A percentile compares a stretch with the other conserved stretches of the same genome.
phyloP scores from a whole-genome alignment of 371 early-diverging fungal genomes.

The Mortierella sp. region DNA sequence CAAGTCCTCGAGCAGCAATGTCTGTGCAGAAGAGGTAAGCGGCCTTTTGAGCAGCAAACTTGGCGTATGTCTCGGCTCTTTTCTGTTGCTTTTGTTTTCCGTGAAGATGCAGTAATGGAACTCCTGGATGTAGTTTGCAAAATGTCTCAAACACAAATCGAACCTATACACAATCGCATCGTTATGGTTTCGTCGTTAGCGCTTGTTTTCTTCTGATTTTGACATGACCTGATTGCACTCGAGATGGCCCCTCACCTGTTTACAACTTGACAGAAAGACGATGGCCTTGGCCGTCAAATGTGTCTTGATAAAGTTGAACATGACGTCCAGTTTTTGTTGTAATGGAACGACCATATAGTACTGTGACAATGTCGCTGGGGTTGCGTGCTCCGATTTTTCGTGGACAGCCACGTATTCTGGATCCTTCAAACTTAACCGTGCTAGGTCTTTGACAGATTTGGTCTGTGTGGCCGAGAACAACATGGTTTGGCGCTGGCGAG shows the following conservation, averaged over 20 bases:
- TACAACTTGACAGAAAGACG: slow-evolving; percentile 91
- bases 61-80: slow-evolving; percentile 90
- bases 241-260: slow-evolving; percentile 83
- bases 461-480: slow-evolving; percentile 98
- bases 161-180: no score
- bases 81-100: slow-evolving; percentile 96
- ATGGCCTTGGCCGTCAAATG: slow-evolving; percentile 88
- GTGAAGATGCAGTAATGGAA: slow-evolving; percentile 90
- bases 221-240: no score
- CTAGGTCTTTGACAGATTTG: slow-evolving; percentile 92
- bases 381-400: slow-evolving; percentile 82
- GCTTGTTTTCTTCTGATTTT: no score
- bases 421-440: slow-evolving; percentile 86
- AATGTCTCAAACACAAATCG: slow-evolving; percentile 95
- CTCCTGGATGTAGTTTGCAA: slow-evolving; percentile 93
- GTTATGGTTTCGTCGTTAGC: no score
- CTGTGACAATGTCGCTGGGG: slow-evolving; percentile 85
- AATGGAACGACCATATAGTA: slow-evolving; percentile 86
- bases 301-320: slow-evolving; percentile 92
- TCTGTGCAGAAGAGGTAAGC: slow-evolving; percentile 95
- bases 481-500: slow-evolving; percentile 88
- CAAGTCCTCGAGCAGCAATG: slow-evolving; percentile 97
- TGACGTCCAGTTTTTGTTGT: slow-evolving; percentile 87
- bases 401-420: slow-evolving; percentile 97
- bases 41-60: slow-evolving; percentile 79